phyloP scores from a whole-genome alignment of 1,139 yeast species.

The Komagataea norvegica region DNA sequence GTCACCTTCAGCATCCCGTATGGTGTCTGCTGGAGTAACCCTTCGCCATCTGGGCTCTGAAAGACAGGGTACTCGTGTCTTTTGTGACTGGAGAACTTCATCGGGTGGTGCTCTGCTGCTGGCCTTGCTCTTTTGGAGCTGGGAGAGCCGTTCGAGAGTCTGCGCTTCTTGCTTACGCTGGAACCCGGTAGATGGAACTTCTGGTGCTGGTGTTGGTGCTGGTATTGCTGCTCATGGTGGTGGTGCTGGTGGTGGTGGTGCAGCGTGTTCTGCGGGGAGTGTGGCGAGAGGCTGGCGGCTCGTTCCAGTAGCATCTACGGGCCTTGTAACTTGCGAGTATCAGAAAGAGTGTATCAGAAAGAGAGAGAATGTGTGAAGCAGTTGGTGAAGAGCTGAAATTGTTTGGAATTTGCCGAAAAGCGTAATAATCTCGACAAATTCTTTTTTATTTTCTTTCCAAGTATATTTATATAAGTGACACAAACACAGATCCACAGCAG shows the following conservation, averaged over 20 bases:
- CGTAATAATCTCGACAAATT: background rate
- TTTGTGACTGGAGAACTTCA: slow-evolving; percentile 3
- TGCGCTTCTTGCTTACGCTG: background rate
- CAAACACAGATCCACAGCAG: too few species aligned
- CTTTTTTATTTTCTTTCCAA: too few species aligned
- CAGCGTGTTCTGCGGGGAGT: background rate
- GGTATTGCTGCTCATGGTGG: too few species aligned
- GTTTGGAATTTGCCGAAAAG: slow-evolving; percentile 7
- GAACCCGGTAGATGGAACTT: too few species aligned
- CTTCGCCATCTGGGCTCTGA: slow-evolving; percentile 3
- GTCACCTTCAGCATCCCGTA: slow-evolving; percentile 8
- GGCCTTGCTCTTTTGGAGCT: slow-evolving; percentile 1
- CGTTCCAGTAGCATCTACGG: slow-evolving; percentile 5
- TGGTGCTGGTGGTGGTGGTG: background rate
- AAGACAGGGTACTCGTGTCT: slow-evolving; percentile 6
- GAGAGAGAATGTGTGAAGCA: background rate
- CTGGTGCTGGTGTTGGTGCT: background rate
- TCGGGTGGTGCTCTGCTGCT: slow-evolving; percentile 3
- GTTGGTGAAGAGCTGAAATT: background rate
- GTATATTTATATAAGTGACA: too few species aligned
- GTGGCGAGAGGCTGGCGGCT: slow-evolving; percentile 1
- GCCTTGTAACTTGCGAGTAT: background rate
- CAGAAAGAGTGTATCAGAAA: background rate
- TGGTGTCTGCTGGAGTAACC: slow-evolving; percentile 6
- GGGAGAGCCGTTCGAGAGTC: background rate